Conservation (phyloP, 1,284 basidiomycete species). For the Xanthoconium separans region DNA sequence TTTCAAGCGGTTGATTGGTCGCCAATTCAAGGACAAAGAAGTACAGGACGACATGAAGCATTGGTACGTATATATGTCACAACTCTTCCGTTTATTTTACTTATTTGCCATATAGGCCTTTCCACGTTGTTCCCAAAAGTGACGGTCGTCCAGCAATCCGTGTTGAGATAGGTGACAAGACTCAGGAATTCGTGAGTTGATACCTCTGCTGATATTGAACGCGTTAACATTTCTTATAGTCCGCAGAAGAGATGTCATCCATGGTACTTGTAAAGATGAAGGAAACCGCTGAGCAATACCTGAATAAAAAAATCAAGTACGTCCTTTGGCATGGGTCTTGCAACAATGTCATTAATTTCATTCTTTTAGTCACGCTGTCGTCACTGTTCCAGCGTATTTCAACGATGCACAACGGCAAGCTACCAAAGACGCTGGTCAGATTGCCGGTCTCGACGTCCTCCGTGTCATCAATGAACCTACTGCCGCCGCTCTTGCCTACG, state of each 20-base stretch:
- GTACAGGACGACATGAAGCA: slow-evolving; percentile 89
- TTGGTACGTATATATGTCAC: slow-evolving; percentile 44
- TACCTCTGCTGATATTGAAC: background rate
- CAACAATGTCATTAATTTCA: background rate
- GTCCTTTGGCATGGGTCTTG: slow-evolving; percentile 22
- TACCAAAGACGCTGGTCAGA: slow-evolving; percentile 96
- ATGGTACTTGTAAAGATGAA: slow-evolving; percentile 93
- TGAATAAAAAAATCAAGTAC: slow-evolving; percentile 94
- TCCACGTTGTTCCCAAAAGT: slow-evolving; percentile 72
- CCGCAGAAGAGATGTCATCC: slow-evolving; percentile 80
- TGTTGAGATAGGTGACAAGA: slow-evolving; percentile 78
- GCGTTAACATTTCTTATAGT: slow-evolving; percentile 41
- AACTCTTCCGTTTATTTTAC: background rate
- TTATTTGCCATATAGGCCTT: slow-evolving; percentile 53
- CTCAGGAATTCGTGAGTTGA: slow-evolving; percentile 60
- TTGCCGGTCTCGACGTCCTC: slow-evolving; percentile 95
- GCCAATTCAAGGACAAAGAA: slow-evolving; percentile 91
- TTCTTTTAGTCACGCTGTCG: slow-evolving; percentile 66
- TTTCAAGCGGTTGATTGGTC: slow-evolving; percentile 96
- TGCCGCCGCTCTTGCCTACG: slow-evolving; percentile 96
- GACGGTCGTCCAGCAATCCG: slow-evolving; percentile 75
- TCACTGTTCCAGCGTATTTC: slow-evolving; percentile 98
- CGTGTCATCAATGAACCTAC: slow-evolving; percentile 99
- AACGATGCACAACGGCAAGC: slow-evolving; percentile 99
- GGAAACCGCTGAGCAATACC: slow-evolving; percentile 90